These are phyloP conservation scores for Castanopsis chinensis DNA, from an alignment of 306 rosid genomes.

Conservation along the genomic window DNA sequence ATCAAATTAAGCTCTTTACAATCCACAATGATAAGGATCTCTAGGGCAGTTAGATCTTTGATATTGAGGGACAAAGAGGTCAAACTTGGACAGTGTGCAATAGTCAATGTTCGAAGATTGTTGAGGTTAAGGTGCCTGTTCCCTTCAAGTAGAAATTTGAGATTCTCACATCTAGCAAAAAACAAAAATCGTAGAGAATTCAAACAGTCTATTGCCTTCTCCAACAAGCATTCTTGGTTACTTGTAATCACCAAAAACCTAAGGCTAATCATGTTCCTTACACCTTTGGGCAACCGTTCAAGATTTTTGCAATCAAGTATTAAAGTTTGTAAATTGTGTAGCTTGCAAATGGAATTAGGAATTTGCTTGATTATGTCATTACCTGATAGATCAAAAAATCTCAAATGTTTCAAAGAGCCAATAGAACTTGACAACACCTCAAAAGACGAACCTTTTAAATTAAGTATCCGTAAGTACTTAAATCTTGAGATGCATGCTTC, in stretches of 20 bases:
- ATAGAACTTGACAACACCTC: conserved; percentile 17
- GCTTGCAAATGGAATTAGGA: conserved; percentile 30
- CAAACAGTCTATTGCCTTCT: conserved; percentile 12
- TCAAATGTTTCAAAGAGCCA: conserved; percentile 15
- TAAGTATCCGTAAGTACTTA: conserved; percentile 16
- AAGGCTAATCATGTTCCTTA: conserved; percentile 24
- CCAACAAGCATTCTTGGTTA: conserved; percentile 4
- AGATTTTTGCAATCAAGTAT: conserved; percentile 16
- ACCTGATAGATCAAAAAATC: not conserved
- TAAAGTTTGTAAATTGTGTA: conserved; percentile 28
- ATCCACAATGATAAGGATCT: not conserved
- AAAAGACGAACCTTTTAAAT: conserved; percentile 10
- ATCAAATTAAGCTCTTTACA: conserved; percentile 17
- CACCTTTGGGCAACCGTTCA: conserved; percentile 23
- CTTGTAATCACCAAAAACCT: conserved; percentile 19
- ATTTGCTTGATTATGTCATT: not conserved
- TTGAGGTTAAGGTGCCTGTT: not conserved
- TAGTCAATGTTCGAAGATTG: not conserved
- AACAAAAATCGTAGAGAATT: conserved; percentile 3
- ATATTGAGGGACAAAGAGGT: conserved; percentile 22
- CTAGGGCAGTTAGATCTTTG: conserved; percentile 12
- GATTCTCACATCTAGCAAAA: conserved; percentile 2
- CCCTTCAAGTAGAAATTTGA: conserved; percentile 5
- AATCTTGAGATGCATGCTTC: not conserved
- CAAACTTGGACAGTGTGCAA: not conserved